Base-by-base conservation (phyloP, 23 red algal genomes). In the Gracilaria caudata region DNA sequence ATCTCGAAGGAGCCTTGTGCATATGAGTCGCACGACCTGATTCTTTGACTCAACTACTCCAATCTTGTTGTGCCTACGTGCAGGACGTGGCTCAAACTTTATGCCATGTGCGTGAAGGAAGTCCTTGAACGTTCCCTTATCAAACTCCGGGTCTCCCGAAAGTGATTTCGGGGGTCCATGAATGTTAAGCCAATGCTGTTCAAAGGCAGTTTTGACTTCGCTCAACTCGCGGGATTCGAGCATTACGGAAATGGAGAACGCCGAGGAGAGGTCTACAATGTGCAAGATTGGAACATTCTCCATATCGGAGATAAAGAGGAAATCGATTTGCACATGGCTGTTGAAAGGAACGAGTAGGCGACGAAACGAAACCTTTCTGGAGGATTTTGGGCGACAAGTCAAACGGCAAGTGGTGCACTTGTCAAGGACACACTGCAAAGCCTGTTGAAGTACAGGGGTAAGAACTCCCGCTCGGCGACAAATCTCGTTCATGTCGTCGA, bases 41-140 rank as follows among this genome's bases (percentile, higher is more conserved):
- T 87, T 87, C 68, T 87, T 87, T 14, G 46, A 37, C 33, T 87
- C 83, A 0, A 87, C 45, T 2, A 87, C 68, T 9, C 83, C 49
- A 4, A 87, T 36, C 34, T 87, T 87, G 28, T 87, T 77, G 35
- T 87, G 83, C 23, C 68, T 32, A 21, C 83, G 83, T 55, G 83
- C 68, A n/a, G 64, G 70, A 61, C 33, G 26, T 7, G 65, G 66
- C 30, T 40, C 37, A 36, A 87, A 87, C 44, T 3, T 10, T 32
- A 77, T 77, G 72, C 17, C 21, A 20, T 25, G 39, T 9, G 25
- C 35, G 14, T 17, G 19, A 24, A 75, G 40, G 35, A 72, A 86
- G 7, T 73, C 39, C 25, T 68, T 54, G 43, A 75, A 86, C 19
- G 33, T 65, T 14, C 53, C 37, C 24, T 84, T 84, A 19, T 68